These are phyloP conservation scores for Pyrus betulifolia DNA, from an alignment of 306 rosid species.

Conservation along the genomic window DNA sequence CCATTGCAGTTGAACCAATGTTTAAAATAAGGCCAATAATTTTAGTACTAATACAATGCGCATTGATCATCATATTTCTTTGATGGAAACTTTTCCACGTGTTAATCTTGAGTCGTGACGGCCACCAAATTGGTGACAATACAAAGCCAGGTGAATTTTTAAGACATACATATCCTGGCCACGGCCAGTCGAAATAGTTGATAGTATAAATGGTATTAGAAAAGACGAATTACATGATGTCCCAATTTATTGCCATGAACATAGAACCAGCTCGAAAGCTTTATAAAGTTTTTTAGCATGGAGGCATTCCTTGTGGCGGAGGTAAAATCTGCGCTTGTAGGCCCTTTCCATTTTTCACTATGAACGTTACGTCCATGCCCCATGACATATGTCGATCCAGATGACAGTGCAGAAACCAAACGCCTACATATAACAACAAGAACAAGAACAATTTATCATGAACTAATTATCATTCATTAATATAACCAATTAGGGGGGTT, in stretches of 20 bases:
- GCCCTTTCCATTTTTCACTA: slow-evolving; percentile 17
- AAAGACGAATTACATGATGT: background rate
- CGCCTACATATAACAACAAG: background rate
- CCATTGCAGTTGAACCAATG: background rate
- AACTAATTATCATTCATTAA: too few relatives aligned
- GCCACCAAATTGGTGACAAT: background rate
- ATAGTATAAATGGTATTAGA: background rate
- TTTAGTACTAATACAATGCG: too few relatives aligned
- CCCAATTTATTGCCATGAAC: background rate
- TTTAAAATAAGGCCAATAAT: background rate
- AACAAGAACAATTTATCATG: background rate
- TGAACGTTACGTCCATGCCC: slow-evolving; percentile 20
- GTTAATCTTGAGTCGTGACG: too few relatives aligned
- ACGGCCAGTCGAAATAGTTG: background rate
- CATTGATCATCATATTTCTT: too few relatives aligned
- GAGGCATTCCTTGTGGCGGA: slow-evolving; percentile 31
- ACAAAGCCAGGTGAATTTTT: background rate
- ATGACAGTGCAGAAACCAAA: slow-evolving; percentile 32
- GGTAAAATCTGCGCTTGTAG: background rate
- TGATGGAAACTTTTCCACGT: too few relatives aligned
- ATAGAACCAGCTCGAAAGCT: background rate
- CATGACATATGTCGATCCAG: slow-evolving; percentile 12
- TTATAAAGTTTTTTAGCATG: slow-evolving; percentile 1
- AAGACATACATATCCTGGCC: background rate
- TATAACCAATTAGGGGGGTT: too few relatives aligned